Percentiles rank a stretch among this genome's conserved stretches.
These are phyloP conservation scores for Neonectria ditissima DNA, from an alignment of 2,329 filamentous ascomycete genomes.

Conservation along the genomic window DNA sequence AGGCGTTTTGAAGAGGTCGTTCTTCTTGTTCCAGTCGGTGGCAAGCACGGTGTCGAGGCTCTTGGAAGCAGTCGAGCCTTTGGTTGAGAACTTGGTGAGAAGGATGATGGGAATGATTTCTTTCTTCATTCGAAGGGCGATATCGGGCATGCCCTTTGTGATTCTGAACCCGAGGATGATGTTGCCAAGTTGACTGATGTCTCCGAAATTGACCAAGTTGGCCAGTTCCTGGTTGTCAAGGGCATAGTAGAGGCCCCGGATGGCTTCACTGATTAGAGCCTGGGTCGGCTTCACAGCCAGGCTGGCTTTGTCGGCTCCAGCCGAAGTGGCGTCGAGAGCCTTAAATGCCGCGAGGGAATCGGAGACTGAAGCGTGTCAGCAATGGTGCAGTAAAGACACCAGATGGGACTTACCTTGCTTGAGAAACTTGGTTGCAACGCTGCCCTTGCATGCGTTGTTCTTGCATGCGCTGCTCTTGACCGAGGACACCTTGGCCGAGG, in stretches of 20 bases:
- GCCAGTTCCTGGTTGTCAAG: not conserved
- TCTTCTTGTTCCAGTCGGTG: constrained; percentile 32
- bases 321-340: constrained; percentile 15
- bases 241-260: not conserved
- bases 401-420: constrained; percentile 18
- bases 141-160: constrained; percentile 19
- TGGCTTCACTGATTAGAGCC: not conserved
- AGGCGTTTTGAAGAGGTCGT: constrained; percentile 30
- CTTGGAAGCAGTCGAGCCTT: not conserved
- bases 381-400: not conserved
- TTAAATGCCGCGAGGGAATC: constrained; percentile 21
- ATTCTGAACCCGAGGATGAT: constrained; percentile 29
- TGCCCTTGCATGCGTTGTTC: constrained; percentile 29
- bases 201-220: not conserved
- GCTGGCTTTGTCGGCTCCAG: not conserved
- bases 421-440: constrained; percentile 27
- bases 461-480: constrained; percentile 24
- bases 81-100: constrained; percentile 25
- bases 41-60: constrained; percentile 27
- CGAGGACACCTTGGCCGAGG: constrained; percentile 10
- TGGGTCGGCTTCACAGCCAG: not conserved
- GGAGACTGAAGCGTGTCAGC: constrained; percentile 4
- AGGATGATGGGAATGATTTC: constrained; percentile 17
- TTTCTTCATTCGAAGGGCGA: constrained; percentile 25
- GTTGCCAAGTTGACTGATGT: constrained; percentile 14